These are phyloP conservation scores for Vitis cinerea DNA, from an alignment of 164 flowering plant genomes.

Conservation along the genomic window DNA sequence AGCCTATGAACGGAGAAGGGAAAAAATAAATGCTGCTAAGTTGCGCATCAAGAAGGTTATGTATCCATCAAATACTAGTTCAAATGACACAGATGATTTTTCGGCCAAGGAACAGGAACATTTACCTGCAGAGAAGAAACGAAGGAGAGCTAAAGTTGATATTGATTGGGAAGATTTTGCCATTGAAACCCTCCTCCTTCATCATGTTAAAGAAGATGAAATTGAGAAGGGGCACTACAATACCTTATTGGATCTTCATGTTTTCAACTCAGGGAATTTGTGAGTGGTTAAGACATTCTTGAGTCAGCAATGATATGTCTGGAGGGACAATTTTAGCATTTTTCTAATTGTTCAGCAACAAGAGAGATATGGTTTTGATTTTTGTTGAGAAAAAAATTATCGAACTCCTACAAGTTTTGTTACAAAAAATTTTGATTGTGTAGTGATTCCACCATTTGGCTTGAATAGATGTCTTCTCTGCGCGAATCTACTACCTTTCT, in stretches of 20 bases:
- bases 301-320: too few relatives aligned
- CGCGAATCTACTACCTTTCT: too few relatives aligned
- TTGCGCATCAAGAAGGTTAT: slow-evolving; percentile 49
- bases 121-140: slow-evolving; percentile 25
- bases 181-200: slow-evolving; percentile 82
- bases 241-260: slow-evolving; percentile 58
- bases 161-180: slow-evolving; percentile 84
- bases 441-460: too few relatives aligned
- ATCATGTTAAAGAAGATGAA: slow-evolving; percentile 72
- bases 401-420: too few relatives aligned
- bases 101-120: slow-evolving; percentile 5
- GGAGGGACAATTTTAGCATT: too few relatives aligned
- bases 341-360: too few relatives aligned
- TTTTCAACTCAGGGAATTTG: slow-evolving; percentile 40
- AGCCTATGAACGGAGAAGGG: slow-evolving; percentile 49
- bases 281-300: too few relatives aligned
- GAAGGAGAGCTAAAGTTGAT: slow-evolving; percentile 6
- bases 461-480: too few relatives aligned
- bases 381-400: too few relatives aligned
- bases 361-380: too few relatives aligned
- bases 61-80: slow-evolving; percentile 27
- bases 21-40: slow-evolving; percentile 74
- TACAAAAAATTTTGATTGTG: too few relatives aligned
- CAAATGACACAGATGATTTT: slow-evolving; percentile 10
- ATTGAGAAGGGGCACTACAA: slow-evolving; percentile 84